Conservation (phyloP, 495 filamentous ascomycete genomes). For the Penicillium salamii region DNA sequence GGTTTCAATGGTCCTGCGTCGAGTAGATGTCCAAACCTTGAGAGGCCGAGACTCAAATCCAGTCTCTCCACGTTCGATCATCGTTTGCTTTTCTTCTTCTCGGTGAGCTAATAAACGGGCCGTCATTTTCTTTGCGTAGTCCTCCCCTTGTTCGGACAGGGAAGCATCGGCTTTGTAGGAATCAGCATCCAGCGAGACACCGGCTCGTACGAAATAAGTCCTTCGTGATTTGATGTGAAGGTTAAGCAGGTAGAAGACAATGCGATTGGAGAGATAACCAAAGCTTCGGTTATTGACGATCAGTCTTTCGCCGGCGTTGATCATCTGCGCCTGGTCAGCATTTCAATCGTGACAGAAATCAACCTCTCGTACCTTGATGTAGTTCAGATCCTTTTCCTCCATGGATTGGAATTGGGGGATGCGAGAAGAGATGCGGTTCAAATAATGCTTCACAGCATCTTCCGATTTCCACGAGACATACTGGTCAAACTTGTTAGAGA, state of each 20-base stretch:
- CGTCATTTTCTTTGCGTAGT: slow-evolving; percentile 86
- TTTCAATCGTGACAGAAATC: not conserved
- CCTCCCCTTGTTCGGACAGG: slow-evolving; percentile 73
- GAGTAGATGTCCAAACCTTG: slow-evolving; percentile 91
- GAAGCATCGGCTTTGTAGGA: slow-evolving; percentile 88
- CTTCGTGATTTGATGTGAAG: slow-evolving; percentile 91
- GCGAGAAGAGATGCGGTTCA: slow-evolving; percentile 81
- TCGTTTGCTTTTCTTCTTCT: slow-evolving; percentile 69
- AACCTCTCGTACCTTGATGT: slow-evolving; percentile 68
- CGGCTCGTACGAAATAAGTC: slow-evolving; percentile 87
- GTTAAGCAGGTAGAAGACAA: slow-evolving; percentile 97
- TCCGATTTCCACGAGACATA: slow-evolving; percentile 88
- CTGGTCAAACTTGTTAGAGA: slow-evolving; percentile 34
- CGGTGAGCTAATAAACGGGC: slow-evolving; percentile 79
- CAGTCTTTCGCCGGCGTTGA: slow-evolving; percentile 90
- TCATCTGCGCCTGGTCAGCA: slow-evolving; percentile 61
- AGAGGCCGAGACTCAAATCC: slow-evolving; percentile 72
- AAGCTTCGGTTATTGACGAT: slow-evolving; percentile 94
- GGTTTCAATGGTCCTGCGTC: slow-evolving; percentile 89
- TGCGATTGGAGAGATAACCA: slow-evolving; percentile 90
- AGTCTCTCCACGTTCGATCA: slow-evolving; percentile 65
- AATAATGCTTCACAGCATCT: slow-evolving; percentile 87
- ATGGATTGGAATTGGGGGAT: slow-evolving; percentile 97
- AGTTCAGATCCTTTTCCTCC: slow-evolving; percentile 89
- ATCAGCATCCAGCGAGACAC: slow-evolving; percentile 71